Conservation (phyloP, 805 yeast genomes). For the Kluyveromyces nonfermentans region DNA sequence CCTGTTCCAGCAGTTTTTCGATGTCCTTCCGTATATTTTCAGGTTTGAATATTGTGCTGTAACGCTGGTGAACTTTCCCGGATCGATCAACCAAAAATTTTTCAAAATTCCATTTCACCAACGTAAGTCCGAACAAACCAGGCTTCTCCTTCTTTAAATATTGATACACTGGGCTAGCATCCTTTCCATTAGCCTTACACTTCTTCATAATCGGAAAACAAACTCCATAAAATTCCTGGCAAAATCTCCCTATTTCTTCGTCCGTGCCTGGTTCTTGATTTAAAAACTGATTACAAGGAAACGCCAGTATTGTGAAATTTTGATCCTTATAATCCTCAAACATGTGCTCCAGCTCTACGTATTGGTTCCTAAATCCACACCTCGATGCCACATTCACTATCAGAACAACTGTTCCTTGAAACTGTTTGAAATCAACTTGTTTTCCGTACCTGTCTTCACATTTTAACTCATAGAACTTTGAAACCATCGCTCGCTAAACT, state of each 20-base stretch:
- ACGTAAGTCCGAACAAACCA: conserved; percentile 54
- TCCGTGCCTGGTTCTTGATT: conserved; percentile 65
- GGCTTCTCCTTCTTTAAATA: conserved; percentile 60
- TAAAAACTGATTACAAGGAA: conserved; percentile 89
- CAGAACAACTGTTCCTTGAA: conserved; percentile 72
- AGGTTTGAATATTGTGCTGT: conserved; percentile 63
- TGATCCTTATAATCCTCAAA: conserved; percentile 53
- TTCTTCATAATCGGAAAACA: conserved; percentile 85
- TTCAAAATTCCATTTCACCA: conserved; percentile 75
- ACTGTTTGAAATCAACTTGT: conserved; percentile 45
- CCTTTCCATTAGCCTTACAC: conserved; percentile 79
- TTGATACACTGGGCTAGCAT: conserved; percentile 71
- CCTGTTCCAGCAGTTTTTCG: conserved; percentile 41
- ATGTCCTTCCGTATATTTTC: conserved; percentile 47
- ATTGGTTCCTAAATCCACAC: conserved; percentile 73
- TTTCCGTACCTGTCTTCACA: conserved; percentile 52
- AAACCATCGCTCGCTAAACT: conserved; percentile 7
- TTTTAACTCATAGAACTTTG: conserved; percentile 55
- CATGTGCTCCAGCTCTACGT: conserved; percentile 57
- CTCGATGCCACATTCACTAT: conserved; percentile 85
- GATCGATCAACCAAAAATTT: conserved; percentile 49
- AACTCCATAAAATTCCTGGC: conserved; percentile 78
- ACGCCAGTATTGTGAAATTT: conserved; percentile 65
- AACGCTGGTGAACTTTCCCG: conserved; percentile 52
- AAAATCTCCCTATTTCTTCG: conserved; percentile 62